These are phyloP conservation scores for Helianthus annuus DNA, from an alignment of 129 eudicot species.

Conservation along the genomic window HanXRQr2.0-SUNRISE NC_035449.2:17844645-17845144, in stretches of 20 bases:
- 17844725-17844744: constrained; percentile 25
- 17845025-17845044: too few species aligned
- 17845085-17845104: too few species aligned
- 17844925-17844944: constrained; percentile 25
- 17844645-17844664: neutral
- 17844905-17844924: constrained; percentile 47
- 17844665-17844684: constrained; percentile 49
- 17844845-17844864: constrained; percentile 75
- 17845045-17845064: too few species aligned
- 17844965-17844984: neutral
- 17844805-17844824: constrained; percentile 14
- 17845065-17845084: too few species aligned
- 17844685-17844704: constrained; percentile 64
- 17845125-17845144: too few species aligned
- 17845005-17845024: constrained; percentile 38
- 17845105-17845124: too few species aligned
- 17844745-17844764: constrained; percentile 6
- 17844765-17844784: constrained; percentile 26
- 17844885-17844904: constrained; percentile 47
- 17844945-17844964: constrained; percentile 17
- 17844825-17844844: constrained; percentile 33
- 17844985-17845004: constrained; percentile 19
- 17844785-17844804: constrained; percentile 39
- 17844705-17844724: constrained; percentile 53
- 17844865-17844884: constrained; percentile 52